phyloP scores from a whole-genome alignment of 805 yeast genomes.

The Zygosaccharomyces kombuchaensis region DNA sequence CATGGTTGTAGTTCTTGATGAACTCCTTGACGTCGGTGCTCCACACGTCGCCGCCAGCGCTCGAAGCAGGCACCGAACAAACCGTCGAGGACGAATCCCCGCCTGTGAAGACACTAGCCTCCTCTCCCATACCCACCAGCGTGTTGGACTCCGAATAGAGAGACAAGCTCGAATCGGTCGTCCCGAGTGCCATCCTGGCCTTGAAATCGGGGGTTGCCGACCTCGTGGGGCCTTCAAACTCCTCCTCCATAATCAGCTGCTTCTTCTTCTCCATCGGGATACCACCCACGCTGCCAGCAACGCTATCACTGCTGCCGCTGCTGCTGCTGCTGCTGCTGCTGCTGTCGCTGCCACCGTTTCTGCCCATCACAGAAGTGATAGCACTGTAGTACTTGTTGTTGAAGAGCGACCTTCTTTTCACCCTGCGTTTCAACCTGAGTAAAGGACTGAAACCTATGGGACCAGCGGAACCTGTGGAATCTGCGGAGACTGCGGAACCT shows the following conservation, averaged over 20 bases:
- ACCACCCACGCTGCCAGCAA: not conserved
- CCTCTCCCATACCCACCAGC: conserved; percentile 13
- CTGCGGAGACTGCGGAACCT: not conserved
- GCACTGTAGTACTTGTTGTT: conserved; percentile 3
- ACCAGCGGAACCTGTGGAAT: not conserved
- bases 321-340: not conserved
- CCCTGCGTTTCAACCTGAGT: conserved; percentile 1
- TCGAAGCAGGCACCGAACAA: not conserved
- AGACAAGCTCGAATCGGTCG: conserved; percentile 14
- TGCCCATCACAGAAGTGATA: not conserved
- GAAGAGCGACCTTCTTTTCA: not conserved
- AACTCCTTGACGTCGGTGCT: conserved; percentile 12
- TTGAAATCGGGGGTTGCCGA: not conserved
- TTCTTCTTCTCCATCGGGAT: not conserved
- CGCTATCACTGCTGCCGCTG: not conserved
- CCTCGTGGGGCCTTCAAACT: not conserved
- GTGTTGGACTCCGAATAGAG: conserved; percentile 21
- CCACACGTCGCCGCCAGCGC: conserved; percentile 1
- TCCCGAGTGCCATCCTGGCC: not conserved
- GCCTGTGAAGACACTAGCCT: not conserved
- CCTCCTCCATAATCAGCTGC: not conserved
- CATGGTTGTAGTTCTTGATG: conserved; percentile 44
- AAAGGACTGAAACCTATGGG: not conserved
- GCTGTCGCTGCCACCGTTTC: not conserved
- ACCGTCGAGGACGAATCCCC: conserved; percentile 4